Percentiles rank a stretch among this genome's conserved stretches.
Conservation (phyloP, 768 basidiomycete genomes). For the Solioccasus polychromus region DNA sequence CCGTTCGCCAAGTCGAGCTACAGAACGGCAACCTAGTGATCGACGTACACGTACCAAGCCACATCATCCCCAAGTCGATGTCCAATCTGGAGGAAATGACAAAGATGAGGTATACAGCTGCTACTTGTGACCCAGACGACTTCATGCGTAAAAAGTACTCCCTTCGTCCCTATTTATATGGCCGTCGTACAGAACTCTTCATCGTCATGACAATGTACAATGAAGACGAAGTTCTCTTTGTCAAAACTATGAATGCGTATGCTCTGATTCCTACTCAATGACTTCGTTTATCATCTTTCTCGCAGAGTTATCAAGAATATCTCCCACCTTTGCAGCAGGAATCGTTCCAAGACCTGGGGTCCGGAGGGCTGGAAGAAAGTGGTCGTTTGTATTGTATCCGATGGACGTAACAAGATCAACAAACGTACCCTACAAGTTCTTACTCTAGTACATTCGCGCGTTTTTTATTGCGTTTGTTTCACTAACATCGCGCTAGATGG, state of each 20-base stretch:
- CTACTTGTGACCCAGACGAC: conserved; percentile 87
- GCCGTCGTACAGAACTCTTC: conserved; percentile 86
- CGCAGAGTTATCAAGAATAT: conserved; percentile 82
- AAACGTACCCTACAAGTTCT: conserved; percentile 89
- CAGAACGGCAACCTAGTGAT: conserved; percentile 82
- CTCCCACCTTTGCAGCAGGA: conserved; percentile 70
- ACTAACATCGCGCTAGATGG: conserved; percentile 52
- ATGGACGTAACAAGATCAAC: conserved; percentile 84
- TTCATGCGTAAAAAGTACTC: conserved; percentile 78
- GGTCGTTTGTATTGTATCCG: conserved; percentile 84
- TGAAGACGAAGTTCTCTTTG: conserved; percentile 80
- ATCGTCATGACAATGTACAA: conserved; percentile 98
- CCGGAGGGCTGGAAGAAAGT: conserved; percentile 88
- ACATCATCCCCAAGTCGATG: conserved; percentile 70
- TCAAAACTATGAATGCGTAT: conserved; percentile 81
- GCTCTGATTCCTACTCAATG: conserved; percentile 24
- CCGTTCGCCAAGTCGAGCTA: conserved; percentile 75
- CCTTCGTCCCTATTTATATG: conserved; percentile 73
- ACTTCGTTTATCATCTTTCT: conserved; percentile 10
- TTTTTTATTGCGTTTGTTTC: background rate
- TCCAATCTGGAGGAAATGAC: conserved; percentile 67
- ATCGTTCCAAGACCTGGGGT: conserved; percentile 80
- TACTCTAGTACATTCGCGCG: conserved; percentile 52
- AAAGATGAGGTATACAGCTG: conserved; percentile 86
- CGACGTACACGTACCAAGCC: conserved; percentile 76